Evolutionary conservation across 306 rosid genomes (phyloP), one percentile per base, ranked within the genome.

Genomic region (Lathyrus aphaca): DNA sequence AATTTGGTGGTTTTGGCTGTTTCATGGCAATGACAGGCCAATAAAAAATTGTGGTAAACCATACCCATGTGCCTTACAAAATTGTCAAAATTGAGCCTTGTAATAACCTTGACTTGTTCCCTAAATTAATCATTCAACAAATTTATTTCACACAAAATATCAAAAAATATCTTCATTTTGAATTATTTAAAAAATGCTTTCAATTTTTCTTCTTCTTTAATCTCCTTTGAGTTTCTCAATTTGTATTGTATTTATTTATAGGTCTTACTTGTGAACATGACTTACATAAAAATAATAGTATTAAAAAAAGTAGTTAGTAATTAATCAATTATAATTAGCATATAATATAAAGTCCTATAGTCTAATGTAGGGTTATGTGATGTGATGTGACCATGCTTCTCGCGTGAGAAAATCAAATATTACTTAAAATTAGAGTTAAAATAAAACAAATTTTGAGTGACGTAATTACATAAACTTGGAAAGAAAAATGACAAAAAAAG

Each of bases 1-100:
- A 74, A 58, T 59, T 49, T 56, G 44, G 53, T 16, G 76, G 25
- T 40, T 66, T 57, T 80, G 79, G 81, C 89, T 85, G 89, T 76
- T 71, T 79, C 48, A 7, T 2, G 39, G 40, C 45, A 81, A 66
- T 77, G 88, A 79, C 93, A 85, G 84, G 75, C 16, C 17, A 37
- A 37, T 63, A 65, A 14, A 21, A 57, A 75, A 83, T 44, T 21
- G 48, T 70, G 64, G 66, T 55, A 80, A 73, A 63, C 79, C 74
- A 79, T 73, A 68, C 56, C 74, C 75, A 68, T 38, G 66, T 74
- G 65, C 43, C 64, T n/a, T 40, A 62, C 3, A 3, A 69, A 60
- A 37, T 37, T 72, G 72, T 45, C 61, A 69, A 38, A 38, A 50
- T 44, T 53, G 45, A 63, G 39, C 40, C 62, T 23, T 72, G 27